Evolutionary conservation across 2,329 filamentous ascomycete species (phyloP), one percentile per base, ranked within the genome.

Genomic region (Cercospora sesami): DNA sequence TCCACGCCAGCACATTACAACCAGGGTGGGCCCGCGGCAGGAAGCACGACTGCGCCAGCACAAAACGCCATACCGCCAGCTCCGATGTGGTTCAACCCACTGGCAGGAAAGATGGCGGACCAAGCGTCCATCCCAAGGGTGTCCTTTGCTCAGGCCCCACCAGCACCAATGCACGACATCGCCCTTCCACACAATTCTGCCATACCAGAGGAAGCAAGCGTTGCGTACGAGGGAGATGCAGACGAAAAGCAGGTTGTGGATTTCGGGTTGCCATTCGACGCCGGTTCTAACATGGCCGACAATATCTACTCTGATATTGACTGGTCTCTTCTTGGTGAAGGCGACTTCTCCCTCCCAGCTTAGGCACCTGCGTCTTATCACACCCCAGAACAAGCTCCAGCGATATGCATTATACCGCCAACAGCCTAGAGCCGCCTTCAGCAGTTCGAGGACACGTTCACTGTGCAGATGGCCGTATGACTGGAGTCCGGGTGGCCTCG

Each of bases 291-390:
- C 33, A 18, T 21, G 18, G 62, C 45, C 26, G 51, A 59, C 18
- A 45, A 31, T 9, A 28, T 31, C 30, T 59, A 39, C 23, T 57
- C 62, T 28, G 62, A 64, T 10, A 30, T 64, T 59, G 62, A 64
- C 26, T 64, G 62, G 62, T 28, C 51, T 31, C 33, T 64, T 18
- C 23, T 64, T 16, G 53, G 39, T 31, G 28, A 31, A 57, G 62
- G 58, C 26, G 51, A 21, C 30, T 31, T 12, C n/a, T 31, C 30
- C 8, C n/a, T 10, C 21, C 26, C 36, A 9, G 33, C 51, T 21
- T 64, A 58, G 61, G 31, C 30, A 51, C 16, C 61, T 57, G 23
- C n/a, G 36, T 58, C n/a, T 42, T 42, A n/a, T 28, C 26, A 53
- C 21, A 58, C 33, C 39, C 31, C 61, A 12, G n/a, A 26, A 26